Evolutionary conservation across 768 basidiomycete genomes (phyloP).

Genomic region (Crepidotus variabilis): DNA sequence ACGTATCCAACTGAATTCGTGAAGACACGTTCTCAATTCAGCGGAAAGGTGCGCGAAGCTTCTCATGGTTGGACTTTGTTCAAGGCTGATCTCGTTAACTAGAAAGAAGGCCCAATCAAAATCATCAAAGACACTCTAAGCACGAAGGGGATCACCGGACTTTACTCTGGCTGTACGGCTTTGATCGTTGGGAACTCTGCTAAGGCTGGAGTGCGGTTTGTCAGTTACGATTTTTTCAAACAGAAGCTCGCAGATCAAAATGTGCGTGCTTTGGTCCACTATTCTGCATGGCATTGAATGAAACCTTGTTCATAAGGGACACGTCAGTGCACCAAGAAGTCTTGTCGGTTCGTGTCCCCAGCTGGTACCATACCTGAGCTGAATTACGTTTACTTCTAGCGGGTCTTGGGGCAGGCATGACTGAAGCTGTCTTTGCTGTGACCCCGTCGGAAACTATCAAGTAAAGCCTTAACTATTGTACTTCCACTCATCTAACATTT

Average conservation of each 20-base stretch:
- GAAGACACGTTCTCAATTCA: conserved; percentile 92
- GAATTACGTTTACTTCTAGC: no score
- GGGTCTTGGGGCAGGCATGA: conserved; percentile 85
- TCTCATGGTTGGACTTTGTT: not conserved
- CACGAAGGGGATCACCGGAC: conserved; percentile 71
- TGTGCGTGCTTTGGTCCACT: conserved; percentile 37
- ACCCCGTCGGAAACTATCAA: conserved; percentile 99
- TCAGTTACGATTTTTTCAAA: conserved; percentile 94
- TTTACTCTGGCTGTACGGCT: conserved; percentile 93
- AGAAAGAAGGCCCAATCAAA: conserved; percentile 64
- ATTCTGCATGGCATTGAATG: not conserved
- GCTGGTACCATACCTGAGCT: no score
- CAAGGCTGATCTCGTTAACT: not conserved
- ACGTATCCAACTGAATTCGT: conserved; percentile 92
- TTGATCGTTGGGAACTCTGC: conserved; percentile 86
- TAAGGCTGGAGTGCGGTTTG: conserved; percentile 95
- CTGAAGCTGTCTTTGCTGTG: conserved; percentile 90
- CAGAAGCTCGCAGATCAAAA: conserved; percentile 74
- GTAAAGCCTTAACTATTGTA: conserved; percentile 40
- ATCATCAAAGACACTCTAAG: conserved; percentile 74
- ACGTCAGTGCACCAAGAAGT: conserved; percentile 83
- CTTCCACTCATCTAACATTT: not conserved
- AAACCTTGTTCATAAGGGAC: conserved; percentile 53
- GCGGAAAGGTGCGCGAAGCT: conserved; percentile 53
- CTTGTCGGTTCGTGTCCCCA: conserved; percentile 57